Percentiles rank a stretch among this genome's conserved stretches.
These are phyloP conservation scores for Lablab purpureus DNA, from an alignment of 306 rosid genomes.

Conservation along the genomic window DNA sequence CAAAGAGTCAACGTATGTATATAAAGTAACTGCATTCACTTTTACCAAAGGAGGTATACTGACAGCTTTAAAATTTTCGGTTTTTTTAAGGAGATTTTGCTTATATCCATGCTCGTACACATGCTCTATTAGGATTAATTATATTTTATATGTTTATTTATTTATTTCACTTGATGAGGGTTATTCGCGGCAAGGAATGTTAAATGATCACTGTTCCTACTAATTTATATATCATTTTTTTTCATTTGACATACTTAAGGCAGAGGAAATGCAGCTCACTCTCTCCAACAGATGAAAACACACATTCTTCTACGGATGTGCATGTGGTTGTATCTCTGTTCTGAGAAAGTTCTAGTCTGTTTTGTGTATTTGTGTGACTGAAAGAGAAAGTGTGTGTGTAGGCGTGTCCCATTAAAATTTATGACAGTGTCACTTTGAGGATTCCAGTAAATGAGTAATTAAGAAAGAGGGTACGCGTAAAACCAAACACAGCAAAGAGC, in stretches of 20 bases:
- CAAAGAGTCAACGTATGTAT: neutral
- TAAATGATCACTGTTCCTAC: neutral
- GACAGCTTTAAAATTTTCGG: neutral
- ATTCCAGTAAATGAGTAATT: slow-evolving; percentile 45
- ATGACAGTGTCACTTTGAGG: slow-evolving; percentile 55
- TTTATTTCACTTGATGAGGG: neutral
- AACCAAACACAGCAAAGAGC: slow-evolving; percentile 41
- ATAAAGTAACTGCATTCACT: neutral
- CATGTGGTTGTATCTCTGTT: slow-evolving; percentile 41
- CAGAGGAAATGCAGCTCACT: slow-evolving; percentile 30
- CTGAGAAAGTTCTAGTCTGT: slow-evolving; percentile 2
- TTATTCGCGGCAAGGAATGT: neutral
- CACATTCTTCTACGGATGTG: slow-evolving; percentile 32
- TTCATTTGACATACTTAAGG: slow-evolving; percentile 37
- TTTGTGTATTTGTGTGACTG: slow-evolving; percentile 6
- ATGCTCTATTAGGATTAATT: neutral
- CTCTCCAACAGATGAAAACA: slow-evolving; percentile 31
- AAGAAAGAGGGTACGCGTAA: slow-evolving; percentile 46
- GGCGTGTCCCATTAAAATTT: slow-evolving; percentile 56
- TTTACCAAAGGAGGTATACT: neutral
- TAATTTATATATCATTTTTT: slow-evolving; percentile 41
- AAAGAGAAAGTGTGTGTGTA: slow-evolving; percentile 22
- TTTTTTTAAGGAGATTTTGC: neutral
- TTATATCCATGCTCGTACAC: neutral
- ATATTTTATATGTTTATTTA: neutral